phyloP scores from a whole-genome alignment of 2,329 filamentous ascomycete genomes.

The Diaporthe sp. region DNA sequence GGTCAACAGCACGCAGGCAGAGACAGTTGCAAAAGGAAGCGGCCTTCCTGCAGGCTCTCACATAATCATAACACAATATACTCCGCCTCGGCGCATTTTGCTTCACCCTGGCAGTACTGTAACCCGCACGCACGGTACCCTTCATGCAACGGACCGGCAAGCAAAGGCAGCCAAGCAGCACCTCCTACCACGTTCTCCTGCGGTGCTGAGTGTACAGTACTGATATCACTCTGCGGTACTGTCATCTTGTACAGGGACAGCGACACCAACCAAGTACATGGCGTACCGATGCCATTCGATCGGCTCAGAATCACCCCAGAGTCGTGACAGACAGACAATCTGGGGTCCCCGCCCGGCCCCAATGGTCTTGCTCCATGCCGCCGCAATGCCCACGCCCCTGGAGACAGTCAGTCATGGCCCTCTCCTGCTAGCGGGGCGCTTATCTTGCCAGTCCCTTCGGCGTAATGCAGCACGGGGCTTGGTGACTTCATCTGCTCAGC shows the following conservation, averaged over 20 bases:
- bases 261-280: conserved; percentile 2
- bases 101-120: conserved; percentile 16
- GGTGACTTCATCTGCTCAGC: conserved; percentile 13
- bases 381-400: conserved; percentile 28
- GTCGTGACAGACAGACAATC: conserved; percentile 38
- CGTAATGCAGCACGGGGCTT: conserved; percentile 23
- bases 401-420: conserved; percentile 25
- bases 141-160: conserved; percentile 33
- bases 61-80: conserved; percentile 22
- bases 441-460: conserved; percentile 35
- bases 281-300: conserved; percentile 11
- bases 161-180: conserved; percentile 27
- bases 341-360: conserved; percentile 37
- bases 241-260: conserved; percentile 21
- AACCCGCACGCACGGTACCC: conserved; percentile 29
- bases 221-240: conserved; percentile 6
- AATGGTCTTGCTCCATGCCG: conserved; percentile 22
- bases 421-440: conserved; percentile 35
- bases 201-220: neutral
- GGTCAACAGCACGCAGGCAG: conserved; percentile 22
- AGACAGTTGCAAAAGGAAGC: neutral
- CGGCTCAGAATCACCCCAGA: conserved; percentile 40
- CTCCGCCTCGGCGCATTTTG: conserved; percentile 30
- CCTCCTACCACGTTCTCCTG: conserved; percentile 3
- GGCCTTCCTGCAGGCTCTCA: conserved; percentile 20